Base-by-base conservation (phyloP, 208 protist genomes). In the Leptomonas pyrrhocoris region DNA sequence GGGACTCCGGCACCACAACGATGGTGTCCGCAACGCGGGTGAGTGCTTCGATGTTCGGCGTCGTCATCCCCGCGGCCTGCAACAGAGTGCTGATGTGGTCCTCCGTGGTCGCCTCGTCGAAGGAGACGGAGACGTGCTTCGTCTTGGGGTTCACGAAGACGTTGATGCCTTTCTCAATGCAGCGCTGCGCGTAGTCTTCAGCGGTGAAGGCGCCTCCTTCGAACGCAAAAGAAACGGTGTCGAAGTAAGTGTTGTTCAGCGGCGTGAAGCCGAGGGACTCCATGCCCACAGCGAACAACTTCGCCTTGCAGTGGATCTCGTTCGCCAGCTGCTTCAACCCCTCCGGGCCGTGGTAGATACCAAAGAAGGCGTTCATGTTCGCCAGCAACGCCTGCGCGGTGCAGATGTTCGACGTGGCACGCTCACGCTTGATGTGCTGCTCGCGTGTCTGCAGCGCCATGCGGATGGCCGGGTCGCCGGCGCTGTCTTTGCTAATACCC, bases 391-490 rank as follows among this genome's bases (percentile, higher is more conserved):
- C 98, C 87, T 98, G 97, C 38, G 98, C 96, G 4, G 98, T 99
- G 81, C 98, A 99, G 71, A 99, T 99, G 84, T 99, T 99, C 34
- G 89, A 95, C 19, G 93, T 97, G 11, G 95, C 95, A 40, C 94
- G 90, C 70, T 99, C 97, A 23, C 97, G 81, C 65, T 98, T 97
- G 82, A 99, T 99, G 87, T 99, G 98, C 85, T 99, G 98, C 87
- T 99, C 98, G 58, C 98, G 93, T 19, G 98, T 99, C 87, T 99
- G 98, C 19, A 99, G 83, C 15, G 97, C 90, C 92, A 99, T 98
- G 64, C 98, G 94, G 42, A 97, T 94, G 0, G 97, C 97, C n/a
- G 77, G 73, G 21, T 97, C 85, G 48, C 96, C 96, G 19, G 75
- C 50, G 16, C 61, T 74, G 79, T 99, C 98, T 56, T 94, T 92